Percentiles rank a stretch among this genome's conserved stretches.
These are phyloP conservation scores for Geotrichum australiense DNA, from an alignment of 1,139 yeast species.

Conservation along the genomic window DNA sequence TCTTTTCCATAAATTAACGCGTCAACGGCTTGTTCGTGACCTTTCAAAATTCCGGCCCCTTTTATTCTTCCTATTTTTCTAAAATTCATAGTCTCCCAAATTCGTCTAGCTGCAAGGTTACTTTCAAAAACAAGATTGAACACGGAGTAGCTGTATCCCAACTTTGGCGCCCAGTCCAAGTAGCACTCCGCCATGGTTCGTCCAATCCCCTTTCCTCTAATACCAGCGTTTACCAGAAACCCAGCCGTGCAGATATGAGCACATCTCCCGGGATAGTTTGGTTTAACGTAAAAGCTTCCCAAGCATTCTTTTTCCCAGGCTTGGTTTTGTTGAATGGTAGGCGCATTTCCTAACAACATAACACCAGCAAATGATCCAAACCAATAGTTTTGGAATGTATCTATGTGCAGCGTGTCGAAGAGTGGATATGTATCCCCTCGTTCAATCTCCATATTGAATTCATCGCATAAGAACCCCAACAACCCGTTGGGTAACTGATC, in stretches of 20 bases:
- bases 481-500: slow-evolving; percentile 66
- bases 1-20: slow-evolving; percentile 65
- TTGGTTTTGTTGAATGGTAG: slow-evolving; percentile 36
- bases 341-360: slow-evolving; percentile 59
- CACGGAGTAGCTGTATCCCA: slow-evolving; percentile 78
- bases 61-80: slow-evolving; percentile 70
- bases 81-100: slow-evolving; percentile 76
- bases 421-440: slow-evolving; percentile 84
- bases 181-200: slow-evolving; percentile 74
- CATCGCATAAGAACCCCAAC: slow-evolving; percentile 76
- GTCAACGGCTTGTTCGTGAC: slow-evolving; percentile 76
- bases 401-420: slow-evolving; percentile 65
- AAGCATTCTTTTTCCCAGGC: slow-evolving; percentile 89
- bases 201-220: slow-evolving; percentile 91
- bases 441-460: slow-evolving; percentile 86
- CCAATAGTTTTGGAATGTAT: slow-evolving; percentile 77
- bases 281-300: slow-evolving; percentile 76
- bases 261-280: slow-evolving; percentile 88
- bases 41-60: slow-evolving; percentile 81
- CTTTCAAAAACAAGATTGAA: slow-evolving; percentile 87
- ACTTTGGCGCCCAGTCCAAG: slow-evolving; percentile 81
- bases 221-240: slow-evolving; percentile 85
- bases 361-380: slow-evolving; percentile 74
- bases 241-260: slow-evolving; percentile 91
- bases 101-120: slow-evolving; percentile 70